Conservation (phyloP, 306 rosid genomes). For the Cicer judaicum region DNA sequence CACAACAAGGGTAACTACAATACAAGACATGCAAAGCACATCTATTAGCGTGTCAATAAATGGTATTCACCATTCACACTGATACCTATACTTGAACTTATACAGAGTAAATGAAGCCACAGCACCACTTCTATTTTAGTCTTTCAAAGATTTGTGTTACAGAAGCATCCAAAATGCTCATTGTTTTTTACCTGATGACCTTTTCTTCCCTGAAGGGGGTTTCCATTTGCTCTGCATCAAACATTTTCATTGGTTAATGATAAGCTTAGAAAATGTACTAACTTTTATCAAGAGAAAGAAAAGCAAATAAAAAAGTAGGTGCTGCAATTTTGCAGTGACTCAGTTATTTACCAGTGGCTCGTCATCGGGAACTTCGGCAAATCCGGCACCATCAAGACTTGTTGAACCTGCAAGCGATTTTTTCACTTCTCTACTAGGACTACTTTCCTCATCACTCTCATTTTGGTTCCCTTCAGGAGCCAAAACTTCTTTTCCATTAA, state of each 20-base stretch:
- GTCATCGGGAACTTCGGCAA: constrained; percentile 74
- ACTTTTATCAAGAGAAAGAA: neutral
- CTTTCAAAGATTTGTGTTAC: constrained; percentile 32
- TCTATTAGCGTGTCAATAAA: constrained; percentile 50
- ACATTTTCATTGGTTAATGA: constrained; percentile 19
- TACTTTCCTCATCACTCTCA: constrained; percentile 49
- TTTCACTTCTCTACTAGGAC: constrained; percentile 44
- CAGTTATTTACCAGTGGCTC: constrained; percentile 82
- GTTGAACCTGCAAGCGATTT: constrained; percentile 38
- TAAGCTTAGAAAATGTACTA: constrained; percentile 13
- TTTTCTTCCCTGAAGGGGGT: constrained; percentile 63
- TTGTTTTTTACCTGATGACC: constrained; percentile 51
- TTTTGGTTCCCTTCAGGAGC: constrained; percentile 60
- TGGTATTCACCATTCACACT: constrained; percentile 48
- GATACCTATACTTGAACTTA: constrained; percentile 37
- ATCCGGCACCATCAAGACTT: constrained; percentile 33
- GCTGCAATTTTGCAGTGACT: constrained; percentile 39
- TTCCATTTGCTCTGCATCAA: constrained; percentile 83
- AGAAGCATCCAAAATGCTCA: constrained; percentile 47
- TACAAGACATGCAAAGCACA: constrained; percentile 45
- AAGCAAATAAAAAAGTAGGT: neutral
- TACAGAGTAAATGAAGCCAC: constrained; percentile 46
- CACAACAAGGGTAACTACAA: constrained; percentile 45
- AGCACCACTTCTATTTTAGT: constrained; percentile 31
- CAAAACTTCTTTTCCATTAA: constrained; percentile 47